phyloP scores from a whole-genome alignment of 345 rosid genomes.

The Corchorus capsularis region DNA sequence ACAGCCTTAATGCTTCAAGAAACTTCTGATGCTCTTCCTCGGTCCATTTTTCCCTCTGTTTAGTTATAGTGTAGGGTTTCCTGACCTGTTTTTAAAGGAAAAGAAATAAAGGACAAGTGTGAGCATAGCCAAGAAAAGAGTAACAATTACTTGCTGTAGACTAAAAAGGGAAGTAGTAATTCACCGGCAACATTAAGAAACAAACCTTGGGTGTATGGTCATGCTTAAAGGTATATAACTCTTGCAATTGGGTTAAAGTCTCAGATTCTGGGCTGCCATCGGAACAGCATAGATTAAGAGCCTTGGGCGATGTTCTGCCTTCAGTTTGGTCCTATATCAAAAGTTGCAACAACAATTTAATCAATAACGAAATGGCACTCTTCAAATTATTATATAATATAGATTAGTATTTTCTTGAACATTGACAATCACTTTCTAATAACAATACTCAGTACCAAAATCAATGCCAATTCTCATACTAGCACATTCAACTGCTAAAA shows the following conservation, averaged over 20 bases:
- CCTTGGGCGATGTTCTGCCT: not conserved
- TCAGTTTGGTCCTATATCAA: constrained; percentile 22
- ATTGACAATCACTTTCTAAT: not conserved
- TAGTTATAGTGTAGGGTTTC: constrained; percentile 78
- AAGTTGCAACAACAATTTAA: constrained; percentile 6
- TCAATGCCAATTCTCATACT: not conserved
- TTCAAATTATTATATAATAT: not conserved
- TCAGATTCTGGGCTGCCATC: constrained; percentile 7
- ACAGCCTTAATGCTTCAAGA: constrained; percentile 82
- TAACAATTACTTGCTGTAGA: not conserved
- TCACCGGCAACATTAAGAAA: not conserved
- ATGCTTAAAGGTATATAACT: constrained; percentile 6
- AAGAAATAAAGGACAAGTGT: not conserved
- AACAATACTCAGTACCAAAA: not conserved
- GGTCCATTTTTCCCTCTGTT: constrained; percentile 90
- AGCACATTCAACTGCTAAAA: not conserved
- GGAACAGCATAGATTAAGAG: constrained; percentile 14
- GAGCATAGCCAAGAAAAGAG: constrained; percentile 2
- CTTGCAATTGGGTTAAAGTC: constrained; percentile 11
- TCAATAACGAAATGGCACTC: not conserved
- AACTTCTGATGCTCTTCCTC: constrained; percentile 84
- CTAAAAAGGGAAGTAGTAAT: not conserved
- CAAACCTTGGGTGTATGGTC: constrained; percentile 20
- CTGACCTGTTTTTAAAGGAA: constrained; percentile 47
- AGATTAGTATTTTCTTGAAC: too few relatives aligned